Evolutionary conservation across 352 stramenopile species (phyloP).

Genomic region (Phytophthora foliorum): DNA sequence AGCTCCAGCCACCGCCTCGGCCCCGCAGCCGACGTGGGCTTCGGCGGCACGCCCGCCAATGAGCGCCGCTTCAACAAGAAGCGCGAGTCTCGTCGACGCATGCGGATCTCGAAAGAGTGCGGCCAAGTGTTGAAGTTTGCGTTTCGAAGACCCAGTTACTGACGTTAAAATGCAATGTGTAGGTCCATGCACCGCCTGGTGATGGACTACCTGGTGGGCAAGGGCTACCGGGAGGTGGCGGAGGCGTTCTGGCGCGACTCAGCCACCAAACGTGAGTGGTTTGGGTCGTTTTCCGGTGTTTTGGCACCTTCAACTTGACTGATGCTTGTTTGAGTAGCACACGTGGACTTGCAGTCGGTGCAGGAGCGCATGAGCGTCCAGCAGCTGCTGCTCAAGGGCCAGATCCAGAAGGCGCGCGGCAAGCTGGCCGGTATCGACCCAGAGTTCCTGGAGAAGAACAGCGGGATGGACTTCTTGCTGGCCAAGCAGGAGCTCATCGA

Average conservation of each 20-base stretch:
- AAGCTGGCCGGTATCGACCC: conserved; percentile 69
- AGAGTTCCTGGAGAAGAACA: conserved; percentile 68
- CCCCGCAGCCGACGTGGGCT: conserved; percentile 19
- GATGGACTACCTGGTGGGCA: conserved; percentile 87
- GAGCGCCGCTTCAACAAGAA: conserved; percentile 42
- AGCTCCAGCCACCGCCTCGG: conserved; percentile 30
- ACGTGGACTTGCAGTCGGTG: conserved; percentile 79
- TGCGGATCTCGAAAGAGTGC: conserved; percentile 80
- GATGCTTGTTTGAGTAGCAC: conserved; percentile 41
- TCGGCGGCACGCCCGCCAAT: conserved; percentile 16
- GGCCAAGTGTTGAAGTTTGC: conserved; percentile 2
- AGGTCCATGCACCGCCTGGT: conserved; percentile 85
- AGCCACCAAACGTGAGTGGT: conserved; percentile 69
- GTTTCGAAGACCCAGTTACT: neutral
- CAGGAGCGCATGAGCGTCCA: conserved; percentile 81
- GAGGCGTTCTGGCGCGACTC: conserved; percentile 82
- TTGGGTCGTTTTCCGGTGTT: neutral
- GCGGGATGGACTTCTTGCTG: conserved; percentile 76
- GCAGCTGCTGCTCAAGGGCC: conserved; percentile 67
- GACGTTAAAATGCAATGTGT: conserved; percentile 12
- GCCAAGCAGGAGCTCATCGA: conserved; percentile 87
- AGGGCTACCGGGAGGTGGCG: conserved; percentile 79
- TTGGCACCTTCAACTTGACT: conserved; percentile 25
- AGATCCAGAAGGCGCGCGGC: conserved; percentile 65
- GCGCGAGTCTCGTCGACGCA: conserved; percentile 41